Percentiles rank a stretch among this genome's conserved stretches.
Conservation (phyloP, 2,329 filamentous ascomycete species). For the Leptographium radiaticola region DNA sequence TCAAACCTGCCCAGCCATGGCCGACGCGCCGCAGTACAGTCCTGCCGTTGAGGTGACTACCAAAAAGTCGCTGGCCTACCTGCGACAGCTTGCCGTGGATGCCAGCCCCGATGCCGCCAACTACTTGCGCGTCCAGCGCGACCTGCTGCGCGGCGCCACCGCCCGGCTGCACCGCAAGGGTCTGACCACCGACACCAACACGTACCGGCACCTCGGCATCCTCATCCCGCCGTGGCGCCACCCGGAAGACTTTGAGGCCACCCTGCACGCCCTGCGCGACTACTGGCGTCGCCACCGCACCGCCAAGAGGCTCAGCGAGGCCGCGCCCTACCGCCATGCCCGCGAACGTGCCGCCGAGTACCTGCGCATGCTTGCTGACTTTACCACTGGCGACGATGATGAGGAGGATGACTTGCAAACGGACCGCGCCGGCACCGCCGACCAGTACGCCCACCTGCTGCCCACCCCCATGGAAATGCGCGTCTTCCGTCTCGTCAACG, state of each 20-base stretch:
- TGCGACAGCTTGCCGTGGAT: conserved; percentile 3
- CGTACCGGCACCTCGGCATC: conserved; percentile 8
- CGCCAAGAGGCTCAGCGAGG: not conserved
- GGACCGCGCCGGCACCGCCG: not conserved
- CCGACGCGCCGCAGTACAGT: not conserved
- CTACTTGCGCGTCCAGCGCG: conserved; percentile 1
- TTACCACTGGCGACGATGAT: not conserved
- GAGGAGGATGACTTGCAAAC: not conserved
- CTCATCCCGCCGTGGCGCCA: conserved; percentile 4
- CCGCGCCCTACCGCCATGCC: conserved; percentile 4
- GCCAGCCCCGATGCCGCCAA: not conserved
- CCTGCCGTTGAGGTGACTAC: conserved; percentile 3
- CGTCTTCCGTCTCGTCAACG: conserved; percentile 10
- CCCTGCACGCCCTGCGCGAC: conserved; percentile 1
- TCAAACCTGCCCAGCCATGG: not conserved
- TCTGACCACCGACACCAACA: conserved; percentile 6
- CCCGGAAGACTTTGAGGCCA: conserved; percentile 2
- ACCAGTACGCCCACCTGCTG: not conserved
- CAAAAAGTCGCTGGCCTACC: not conserved
- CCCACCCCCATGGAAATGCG: conserved; percentile 1
- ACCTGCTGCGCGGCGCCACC: conserved; percentile 1
- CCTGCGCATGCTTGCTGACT: conserved; percentile 1
- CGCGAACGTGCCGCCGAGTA: conserved; percentile 1
- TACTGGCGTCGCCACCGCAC: conserved; percentile 6
- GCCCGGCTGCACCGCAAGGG: conserved; percentile 5